phyloP scores from a whole-genome alignment of 257 asterid species.

The Parsonsia alboflavescens region DNA sequence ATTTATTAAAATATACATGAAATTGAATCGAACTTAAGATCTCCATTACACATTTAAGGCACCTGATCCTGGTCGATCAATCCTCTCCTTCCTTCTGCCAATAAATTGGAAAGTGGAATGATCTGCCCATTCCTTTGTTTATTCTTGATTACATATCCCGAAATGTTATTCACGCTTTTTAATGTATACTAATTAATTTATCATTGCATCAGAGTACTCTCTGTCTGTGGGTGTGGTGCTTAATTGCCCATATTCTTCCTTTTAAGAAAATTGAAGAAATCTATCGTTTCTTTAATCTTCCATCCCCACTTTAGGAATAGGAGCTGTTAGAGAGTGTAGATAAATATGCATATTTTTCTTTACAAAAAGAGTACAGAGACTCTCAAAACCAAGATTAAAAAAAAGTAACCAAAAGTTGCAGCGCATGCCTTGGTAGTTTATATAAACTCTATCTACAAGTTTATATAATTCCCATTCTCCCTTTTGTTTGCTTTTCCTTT shows the following conservation, averaged over 20 bases:
- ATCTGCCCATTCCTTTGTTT: neutral
- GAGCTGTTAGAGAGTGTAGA: neutral
- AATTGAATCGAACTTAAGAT: too few species aligned
- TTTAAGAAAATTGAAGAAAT: too few species aligned
- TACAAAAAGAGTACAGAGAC: constrained; percentile 33
- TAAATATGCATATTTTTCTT: constrained; percentile 25
- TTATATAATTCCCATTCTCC: constrained; percentile 10
- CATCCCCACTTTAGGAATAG: neutral
- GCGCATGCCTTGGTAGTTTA: constrained; percentile 24
- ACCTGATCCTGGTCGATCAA: neutral
- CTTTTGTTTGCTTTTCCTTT: neutral
- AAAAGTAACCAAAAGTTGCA: constrained; percentile 34
- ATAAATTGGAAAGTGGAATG: neutral
- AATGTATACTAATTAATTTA: constrained; percentile 19
- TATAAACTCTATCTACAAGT: constrained; percentile 8
- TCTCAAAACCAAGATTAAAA: neutral
- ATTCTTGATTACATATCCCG: constrained; percentile 14
- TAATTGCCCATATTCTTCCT: neutral
- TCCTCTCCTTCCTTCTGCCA: neutral
- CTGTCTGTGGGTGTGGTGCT: neutral
- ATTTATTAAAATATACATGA: too few species aligned
- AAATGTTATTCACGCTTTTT: constrained; percentile 3
- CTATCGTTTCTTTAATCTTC: too few species aligned
- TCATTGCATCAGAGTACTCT: constrained; percentile 16
- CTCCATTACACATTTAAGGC: neutral